A percentile compares a stretch with the other conserved stretches of the same genome.
Conservation (phyloP, 2,329 filamentous ascomycete genomes). For the Arthrobotrys conoides region DNA sequence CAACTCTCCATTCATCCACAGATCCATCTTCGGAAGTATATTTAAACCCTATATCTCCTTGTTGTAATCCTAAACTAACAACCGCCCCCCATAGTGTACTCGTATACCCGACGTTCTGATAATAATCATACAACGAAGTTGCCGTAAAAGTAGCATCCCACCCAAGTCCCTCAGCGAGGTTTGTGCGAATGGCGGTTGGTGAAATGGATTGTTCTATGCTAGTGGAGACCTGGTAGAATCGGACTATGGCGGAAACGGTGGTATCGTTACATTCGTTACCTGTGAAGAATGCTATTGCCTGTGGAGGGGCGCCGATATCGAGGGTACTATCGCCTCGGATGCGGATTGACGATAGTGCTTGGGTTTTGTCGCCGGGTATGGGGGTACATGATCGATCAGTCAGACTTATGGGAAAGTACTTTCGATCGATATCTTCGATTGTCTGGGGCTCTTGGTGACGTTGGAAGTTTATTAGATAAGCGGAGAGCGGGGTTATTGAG, state of each 20-base stretch:
- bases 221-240: constrained; percentile 26
- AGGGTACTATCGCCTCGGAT: constrained; percentile 19
- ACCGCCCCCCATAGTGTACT: constrained; percentile 14
- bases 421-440: not conserved
- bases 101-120: constrained; percentile 27
- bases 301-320: constrained; percentile 14
- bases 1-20: constrained; percentile 20
- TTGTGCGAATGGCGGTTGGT: not conserved
- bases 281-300: constrained; percentile 39
- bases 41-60: constrained; percentile 36
- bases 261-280: constrained; percentile 17
- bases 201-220: constrained; percentile 30
- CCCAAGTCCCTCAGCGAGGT: not conserved
- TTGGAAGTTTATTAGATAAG: constrained; percentile 31
- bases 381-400: constrained; percentile 10
- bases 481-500: not conserved
- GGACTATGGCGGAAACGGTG: not conserved
- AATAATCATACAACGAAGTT: not conserved
- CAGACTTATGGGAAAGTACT: constrained; percentile 2
- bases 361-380: not conserved
- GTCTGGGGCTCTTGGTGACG: not conserved
- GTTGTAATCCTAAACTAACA: constrained; percentile 7
- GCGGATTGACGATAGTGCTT: constrained; percentile 12
- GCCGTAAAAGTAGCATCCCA: not conserved
- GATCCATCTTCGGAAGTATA: constrained; percentile 6